Percentiles rank a stretch among this genome's conserved stretches.
Evolutionary conservation across 176 grass and related monocot genomes (phyloP).

Genomic region (Miscanthus lutarioriparius): DNA sequence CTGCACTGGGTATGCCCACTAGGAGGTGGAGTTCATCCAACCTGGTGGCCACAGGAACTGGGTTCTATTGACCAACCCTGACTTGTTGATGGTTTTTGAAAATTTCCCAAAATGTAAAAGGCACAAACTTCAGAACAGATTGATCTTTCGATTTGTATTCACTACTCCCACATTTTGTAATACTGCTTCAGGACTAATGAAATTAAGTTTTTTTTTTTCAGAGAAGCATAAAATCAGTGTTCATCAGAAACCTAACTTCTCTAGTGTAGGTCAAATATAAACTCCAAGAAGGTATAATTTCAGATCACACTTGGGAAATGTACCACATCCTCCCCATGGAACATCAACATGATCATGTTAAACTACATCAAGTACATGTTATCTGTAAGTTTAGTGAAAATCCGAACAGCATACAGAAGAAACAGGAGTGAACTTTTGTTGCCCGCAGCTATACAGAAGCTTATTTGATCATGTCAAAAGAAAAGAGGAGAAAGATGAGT

Average conservation of each 20-base stretch:
- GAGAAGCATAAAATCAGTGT: not conserved
- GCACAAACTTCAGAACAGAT: not conserved
- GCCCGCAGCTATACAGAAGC: not conserved
- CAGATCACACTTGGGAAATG: conserved; percentile 5
- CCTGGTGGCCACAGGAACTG: not conserved
- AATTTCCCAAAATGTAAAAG: not conserved
- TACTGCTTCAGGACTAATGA: not conserved
- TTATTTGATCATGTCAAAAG: conserved; percentile 9
- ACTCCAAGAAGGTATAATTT: conserved; percentile 17
- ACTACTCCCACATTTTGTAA: not conserved
- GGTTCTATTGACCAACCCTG: not conserved
- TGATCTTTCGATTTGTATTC: not conserved
- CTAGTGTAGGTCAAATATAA: conserved; percentile 16
- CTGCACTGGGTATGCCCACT: too few relatives aligned
- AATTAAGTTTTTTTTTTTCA: not conserved
- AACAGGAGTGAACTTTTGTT: conserved; percentile 18
- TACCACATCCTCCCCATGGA: not conserved
- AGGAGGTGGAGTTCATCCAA: not conserved
- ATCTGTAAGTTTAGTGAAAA: conserved; percentile 19
- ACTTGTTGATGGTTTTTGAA: not conserved
- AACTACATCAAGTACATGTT: conserved; percentile 7
- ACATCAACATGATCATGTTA: conserved; percentile 12
- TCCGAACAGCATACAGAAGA: conserved; percentile 1
- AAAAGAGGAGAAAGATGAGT: conserved; percentile 10
- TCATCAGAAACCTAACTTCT: not conserved